A percentile compares a stretch with the other conserved stretches of the same genome.
These are phyloP conservation scores for Abrus precatorius DNA, from an alignment of 306 rosid species.

Conservation along the genomic window DNA sequence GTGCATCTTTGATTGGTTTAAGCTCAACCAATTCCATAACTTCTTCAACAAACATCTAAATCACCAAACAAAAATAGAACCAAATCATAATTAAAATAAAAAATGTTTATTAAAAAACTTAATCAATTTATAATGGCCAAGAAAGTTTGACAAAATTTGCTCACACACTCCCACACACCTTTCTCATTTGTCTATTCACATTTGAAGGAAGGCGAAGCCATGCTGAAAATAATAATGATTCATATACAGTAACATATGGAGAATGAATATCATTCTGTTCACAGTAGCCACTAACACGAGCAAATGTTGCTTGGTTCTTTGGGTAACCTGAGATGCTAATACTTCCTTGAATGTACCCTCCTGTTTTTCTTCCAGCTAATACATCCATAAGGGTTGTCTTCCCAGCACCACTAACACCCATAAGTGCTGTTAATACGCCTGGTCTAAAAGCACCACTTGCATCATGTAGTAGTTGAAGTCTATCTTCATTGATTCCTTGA, in stretches of 20 bases:
- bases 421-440: slow-evolving; percentile 66
- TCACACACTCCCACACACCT: slow-evolving; percentile 37
- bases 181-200: slow-evolving; percentile 39
- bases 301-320: slow-evolving; percentile 67
- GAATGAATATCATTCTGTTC: slow-evolving; percentile 73
- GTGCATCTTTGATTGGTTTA: slow-evolving; percentile 54
- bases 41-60: slow-evolving; percentile 63
- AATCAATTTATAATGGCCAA: not conserved
- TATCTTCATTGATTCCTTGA: slow-evolving; percentile 62
- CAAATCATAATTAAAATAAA: not conserved
- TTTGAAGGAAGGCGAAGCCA: slow-evolving; percentile 67
- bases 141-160: slow-evolving; percentile 17
- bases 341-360: slow-evolving; percentile 65
- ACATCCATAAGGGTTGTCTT: slow-evolving; percentile 77
- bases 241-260: slow-evolving; percentile 61
- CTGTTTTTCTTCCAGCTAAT: slow-evolving; percentile 72
- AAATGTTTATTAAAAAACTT: not conserved
- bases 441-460: slow-evolving; percentile 73
- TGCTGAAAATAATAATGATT: slow-evolving; percentile 66
- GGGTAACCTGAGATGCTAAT: slow-evolving; percentile 67
- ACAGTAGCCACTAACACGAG: slow-evolving; percentile 67
- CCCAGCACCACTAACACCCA: slow-evolving; percentile 77
- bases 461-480: slow-evolving; percentile 73
- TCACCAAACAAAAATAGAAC: not conserved
- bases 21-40: slow-evolving; percentile 71